Percentiles rank a stretch among this genome's conserved stretches.
Evolutionary conservation across 1,284 basidiomycete genomes (phyloP).

Genomic region (Cystobasidiaceae sp.): DNA sequence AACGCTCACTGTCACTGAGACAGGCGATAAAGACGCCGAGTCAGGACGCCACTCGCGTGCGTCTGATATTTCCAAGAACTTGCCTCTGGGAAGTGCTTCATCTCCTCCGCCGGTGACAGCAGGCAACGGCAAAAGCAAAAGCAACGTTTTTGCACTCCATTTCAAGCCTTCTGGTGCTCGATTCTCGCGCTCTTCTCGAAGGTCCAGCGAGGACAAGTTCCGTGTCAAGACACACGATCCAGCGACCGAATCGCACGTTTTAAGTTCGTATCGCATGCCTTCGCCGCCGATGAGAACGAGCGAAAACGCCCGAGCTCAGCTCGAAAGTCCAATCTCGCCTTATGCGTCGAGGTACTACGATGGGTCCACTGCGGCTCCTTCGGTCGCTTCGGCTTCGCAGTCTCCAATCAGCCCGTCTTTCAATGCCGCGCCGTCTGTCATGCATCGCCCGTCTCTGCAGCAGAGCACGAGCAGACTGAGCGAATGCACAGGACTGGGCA

Average conservation of each 20-base stretch:
- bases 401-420: neutral
- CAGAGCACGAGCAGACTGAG: no score
- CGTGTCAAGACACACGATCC: neutral
- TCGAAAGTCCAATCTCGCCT: no score
- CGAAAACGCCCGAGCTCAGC: no score
- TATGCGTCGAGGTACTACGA: neutral
- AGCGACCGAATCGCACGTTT: neutral
- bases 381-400: neutral
- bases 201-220: neutral
- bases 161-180: neutral
- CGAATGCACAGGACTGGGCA: no score
- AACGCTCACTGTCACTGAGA: no score
- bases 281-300: neutral
- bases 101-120: no score
- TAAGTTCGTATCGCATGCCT: slow-evolving; percentile 7
- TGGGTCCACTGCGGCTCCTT: neutral
- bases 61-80: no score
- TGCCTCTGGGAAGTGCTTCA: no score
- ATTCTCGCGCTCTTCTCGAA: neutral
- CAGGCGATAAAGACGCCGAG: neutral
- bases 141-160: neutral
- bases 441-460: neutral
- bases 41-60: no score
- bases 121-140: neutral
- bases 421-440: neutral